Conservation (phyloP, 768 basidiomycete species). For the Mrakia frigida region DNA sequence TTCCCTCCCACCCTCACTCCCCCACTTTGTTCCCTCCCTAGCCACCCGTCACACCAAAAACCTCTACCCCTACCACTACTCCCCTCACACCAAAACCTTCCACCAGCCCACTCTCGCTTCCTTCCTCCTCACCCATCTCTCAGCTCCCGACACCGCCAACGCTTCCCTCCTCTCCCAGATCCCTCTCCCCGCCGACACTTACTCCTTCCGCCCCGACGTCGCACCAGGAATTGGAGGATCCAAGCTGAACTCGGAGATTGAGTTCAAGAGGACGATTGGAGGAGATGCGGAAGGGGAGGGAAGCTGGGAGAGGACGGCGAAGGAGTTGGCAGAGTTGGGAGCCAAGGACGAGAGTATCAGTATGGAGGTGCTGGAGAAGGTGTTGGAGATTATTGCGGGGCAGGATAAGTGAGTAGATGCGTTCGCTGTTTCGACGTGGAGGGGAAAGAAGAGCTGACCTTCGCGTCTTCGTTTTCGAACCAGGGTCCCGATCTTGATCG, state of each 20-base stretch:
- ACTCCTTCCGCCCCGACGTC: constrained; percentile 24
- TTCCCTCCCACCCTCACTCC: not conserved
- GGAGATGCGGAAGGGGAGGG: not conserved
- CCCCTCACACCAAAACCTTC: constrained; percentile 20
- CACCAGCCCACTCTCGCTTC: constrained; percentile 26
- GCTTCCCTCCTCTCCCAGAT: constrained; percentile 5
- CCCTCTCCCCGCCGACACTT: not conserved
- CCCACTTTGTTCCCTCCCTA: not conserved
- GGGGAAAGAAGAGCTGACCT: not conserved
- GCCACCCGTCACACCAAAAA: constrained; percentile 20
- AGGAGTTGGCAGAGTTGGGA: constrained; percentile 21
- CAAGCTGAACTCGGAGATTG: not conserved
- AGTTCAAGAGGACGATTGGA: not conserved
- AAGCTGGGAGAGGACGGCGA: constrained; percentile 13
- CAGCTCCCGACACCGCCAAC: not conserved
- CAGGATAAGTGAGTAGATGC: constrained; percentile 21
- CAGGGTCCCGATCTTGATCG: constrained; percentile 26
- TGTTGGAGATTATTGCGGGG: constrained; percentile 20
- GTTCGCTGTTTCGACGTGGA: not conserved
- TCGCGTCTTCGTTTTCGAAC: no score
- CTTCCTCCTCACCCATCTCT: not conserved
- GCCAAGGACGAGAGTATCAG: constrained; percentile 6
- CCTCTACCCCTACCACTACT: constrained; percentile 27
- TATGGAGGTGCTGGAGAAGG: constrained; percentile 15
- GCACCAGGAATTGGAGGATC: constrained; percentile 18